These are phyloP conservation scores for Cladorrhinum sp. DNA, from an alignment of 2,329 filamentous ascomycete species.

Conservation along the genomic window DNA sequence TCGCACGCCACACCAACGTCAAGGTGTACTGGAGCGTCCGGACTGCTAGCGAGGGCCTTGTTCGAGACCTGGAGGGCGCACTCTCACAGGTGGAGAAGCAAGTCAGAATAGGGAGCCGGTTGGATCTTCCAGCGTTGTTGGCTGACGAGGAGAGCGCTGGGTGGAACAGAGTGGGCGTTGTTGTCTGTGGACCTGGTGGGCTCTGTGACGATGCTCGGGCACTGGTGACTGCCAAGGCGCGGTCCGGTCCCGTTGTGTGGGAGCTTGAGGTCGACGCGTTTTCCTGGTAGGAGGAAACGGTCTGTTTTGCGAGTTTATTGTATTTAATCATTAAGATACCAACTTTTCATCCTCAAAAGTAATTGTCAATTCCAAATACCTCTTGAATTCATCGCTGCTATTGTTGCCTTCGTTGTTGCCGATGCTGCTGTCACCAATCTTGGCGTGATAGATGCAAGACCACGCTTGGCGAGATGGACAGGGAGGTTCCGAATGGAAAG, in stretches of 20 bases:
- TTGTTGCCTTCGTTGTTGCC: too few species aligned
- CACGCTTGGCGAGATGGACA: too few species aligned
- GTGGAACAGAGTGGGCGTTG: slow-evolving; percentile 34
- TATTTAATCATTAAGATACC: background rate
- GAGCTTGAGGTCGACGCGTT: slow-evolving; percentile 25
- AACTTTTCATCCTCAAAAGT: background rate
- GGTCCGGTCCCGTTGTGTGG: slow-evolving; percentile 10
- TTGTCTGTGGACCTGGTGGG: slow-evolving; percentile 41
- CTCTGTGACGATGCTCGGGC: slow-evolving; percentile 41
- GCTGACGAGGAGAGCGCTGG: slow-evolving; percentile 31
- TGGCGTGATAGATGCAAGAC: too few species aligned
- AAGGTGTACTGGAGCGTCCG: slow-evolving; percentile 39
- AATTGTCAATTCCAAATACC: background rate
- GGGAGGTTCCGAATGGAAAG: too few species aligned
- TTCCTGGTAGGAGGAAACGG: slow-evolving; percentile 8
- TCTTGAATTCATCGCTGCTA: too few species aligned
- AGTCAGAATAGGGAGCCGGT: slow-evolving; percentile 34
- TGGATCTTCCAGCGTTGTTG: slow-evolving; percentile 34
- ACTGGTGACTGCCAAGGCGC: slow-evolving; percentile 26
- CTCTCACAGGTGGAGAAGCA: slow-evolving; percentile 34
- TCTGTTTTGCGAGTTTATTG: background rate
- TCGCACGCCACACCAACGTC: slow-evolving; percentile 33
- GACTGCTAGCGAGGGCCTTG: slow-evolving; percentile 27
- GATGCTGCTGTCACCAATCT: too few species aligned
- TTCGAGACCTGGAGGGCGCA: slow-evolving; percentile 31